A percentile compares a stretch with the other conserved stretches of the same genome.
Conservation (phyloP, 768 basidiomycete genomes). For the Termitomyces sp. region DNA sequence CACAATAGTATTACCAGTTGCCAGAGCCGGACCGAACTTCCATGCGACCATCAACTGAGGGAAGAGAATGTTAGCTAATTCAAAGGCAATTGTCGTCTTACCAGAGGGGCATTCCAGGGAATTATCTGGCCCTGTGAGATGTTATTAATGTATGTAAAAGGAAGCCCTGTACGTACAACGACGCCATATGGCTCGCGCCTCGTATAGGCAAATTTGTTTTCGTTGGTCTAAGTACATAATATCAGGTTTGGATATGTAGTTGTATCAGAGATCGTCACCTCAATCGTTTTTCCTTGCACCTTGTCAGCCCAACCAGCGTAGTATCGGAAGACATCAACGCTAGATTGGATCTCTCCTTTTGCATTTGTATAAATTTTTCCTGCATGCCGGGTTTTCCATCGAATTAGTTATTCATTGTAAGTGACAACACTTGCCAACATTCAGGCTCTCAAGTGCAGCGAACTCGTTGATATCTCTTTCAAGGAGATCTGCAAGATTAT, state of each 20-base stretch:
- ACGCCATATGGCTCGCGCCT: slow-evolving; percentile 54
- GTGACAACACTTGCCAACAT: slow-evolving; percentile 16
- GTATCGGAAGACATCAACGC: slow-evolving; percentile 54
- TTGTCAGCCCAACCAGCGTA: slow-evolving; percentile 90
- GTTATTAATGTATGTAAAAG: neutral
- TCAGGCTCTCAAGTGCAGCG: slow-evolving; percentile 20
- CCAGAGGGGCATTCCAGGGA: slow-evolving; percentile 45
- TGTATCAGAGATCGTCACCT: slow-evolving; percentile 19
- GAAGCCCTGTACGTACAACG: slow-evolving; percentile 10
- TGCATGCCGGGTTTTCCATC: slow-evolving; percentile 9
- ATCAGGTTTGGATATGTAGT: neutral
- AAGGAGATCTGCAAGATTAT: slow-evolving; percentile 26
- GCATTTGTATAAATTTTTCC: slow-evolving; percentile 51
- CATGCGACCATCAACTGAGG: slow-evolving; percentile 19
- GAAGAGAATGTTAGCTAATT: neutral
- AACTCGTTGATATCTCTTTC: slow-evolving; percentile 22
- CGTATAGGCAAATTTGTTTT: slow-evolving; percentile 22
- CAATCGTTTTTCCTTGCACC: slow-evolving; percentile 63
- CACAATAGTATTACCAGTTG: slow-evolving; percentile 37
- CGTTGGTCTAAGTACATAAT: slow-evolving; percentile 16
- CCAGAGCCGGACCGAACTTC: slow-evolving; percentile 24
- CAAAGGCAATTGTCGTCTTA: neutral
- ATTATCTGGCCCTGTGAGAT: slow-evolving; percentile 37
- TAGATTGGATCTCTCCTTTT: slow-evolving; percentile 40
- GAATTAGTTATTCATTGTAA: neutral